phyloP scores from a whole-genome alignment of 768 basidiomycete genomes.

The Kwoniella botswanensis region DNA sequence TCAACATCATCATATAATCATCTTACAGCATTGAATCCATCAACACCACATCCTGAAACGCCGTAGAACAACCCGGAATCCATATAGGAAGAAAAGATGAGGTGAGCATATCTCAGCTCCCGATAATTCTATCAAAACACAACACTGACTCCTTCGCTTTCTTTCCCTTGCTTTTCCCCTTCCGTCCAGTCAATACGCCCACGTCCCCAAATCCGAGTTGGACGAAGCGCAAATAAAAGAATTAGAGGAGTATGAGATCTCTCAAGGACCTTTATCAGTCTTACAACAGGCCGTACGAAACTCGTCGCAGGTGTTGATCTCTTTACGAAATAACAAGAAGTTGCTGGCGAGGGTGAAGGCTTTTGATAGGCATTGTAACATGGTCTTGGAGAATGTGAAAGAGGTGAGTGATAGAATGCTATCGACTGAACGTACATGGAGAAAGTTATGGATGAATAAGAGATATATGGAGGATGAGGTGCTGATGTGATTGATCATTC shows the following conservation, averaged over 20 bases:
- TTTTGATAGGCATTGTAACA: conserved; percentile 97
- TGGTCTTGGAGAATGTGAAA: conserved; percentile 98
- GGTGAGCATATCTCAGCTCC: not conserved
- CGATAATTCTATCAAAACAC: not conserved
- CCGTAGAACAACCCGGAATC: not conserved
- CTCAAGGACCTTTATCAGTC: conserved; percentile 66
- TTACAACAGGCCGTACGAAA: conserved; percentile 93
- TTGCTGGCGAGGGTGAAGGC: conserved; percentile 85
- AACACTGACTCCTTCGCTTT: not conserved
- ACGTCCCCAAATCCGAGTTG: conserved; percentile 94
- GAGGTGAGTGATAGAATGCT: conserved; percentile 68
- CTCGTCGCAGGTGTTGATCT: conserved; percentile 96
- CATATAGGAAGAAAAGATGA: not conserved
- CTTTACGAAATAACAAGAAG: conserved; percentile 97
- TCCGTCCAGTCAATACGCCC: conserved; percentile 82
- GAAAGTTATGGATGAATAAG: not conserved
- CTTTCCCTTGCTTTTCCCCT: not conserved
- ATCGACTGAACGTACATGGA: not conserved
- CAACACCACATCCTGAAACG: no score
- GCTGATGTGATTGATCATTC: conserved; percentile 4
- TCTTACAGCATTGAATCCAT: no score
- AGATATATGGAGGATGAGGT: not conserved
- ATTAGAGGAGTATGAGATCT: conserved; percentile 97
- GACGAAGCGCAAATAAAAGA: conserved; percentile 95
- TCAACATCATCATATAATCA: not conserved